Conservation (phyloP, 2,329 filamentous ascomycete genomes). For the Nothophoma quercina region DNA sequence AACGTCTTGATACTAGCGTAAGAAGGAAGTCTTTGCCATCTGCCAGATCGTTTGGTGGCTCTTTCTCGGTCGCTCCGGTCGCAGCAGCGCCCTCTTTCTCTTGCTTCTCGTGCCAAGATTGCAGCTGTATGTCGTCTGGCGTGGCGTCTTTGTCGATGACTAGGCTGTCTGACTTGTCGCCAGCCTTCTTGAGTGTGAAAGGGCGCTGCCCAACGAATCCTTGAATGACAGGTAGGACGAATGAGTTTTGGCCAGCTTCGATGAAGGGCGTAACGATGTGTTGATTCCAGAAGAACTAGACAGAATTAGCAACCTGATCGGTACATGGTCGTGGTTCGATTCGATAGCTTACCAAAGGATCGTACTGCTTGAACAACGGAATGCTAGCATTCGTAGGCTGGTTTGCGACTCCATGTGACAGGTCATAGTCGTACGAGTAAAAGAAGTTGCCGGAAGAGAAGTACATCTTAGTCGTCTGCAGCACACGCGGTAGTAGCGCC, state of each 20-base stretch:
- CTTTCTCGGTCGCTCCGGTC: constrained; percentile 18
- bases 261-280: constrained; percentile 78
- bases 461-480: constrained; percentile 83
- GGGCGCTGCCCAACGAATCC: constrained; percentile 89
- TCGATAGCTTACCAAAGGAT: constrained; percentile 69
- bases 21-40: constrained; percentile 69
- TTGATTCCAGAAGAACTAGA: constrained; percentile 87
- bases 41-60: constrained; percentile 43
- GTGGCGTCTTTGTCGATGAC: constrained; percentile 45
- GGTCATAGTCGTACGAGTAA: constrained; percentile 93
- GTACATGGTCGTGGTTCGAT: no score
- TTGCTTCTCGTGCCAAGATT: constrained; percentile 42
- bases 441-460: constrained; percentile 87
- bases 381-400: constrained; percentile 55
- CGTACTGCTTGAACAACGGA: constrained; percentile 75
- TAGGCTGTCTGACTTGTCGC: constrained; percentile 38
- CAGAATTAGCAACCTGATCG: constrained; percentile 13
- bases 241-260: constrained; percentile 71
- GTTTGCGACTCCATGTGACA: constrained; percentile 71
- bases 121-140: constrained; percentile 46
- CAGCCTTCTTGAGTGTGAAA: constrained; percentile 72
- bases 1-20: constrained; percentile 91
- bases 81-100: constrained; percentile 33
- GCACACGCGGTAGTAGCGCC: constrained; percentile 77
- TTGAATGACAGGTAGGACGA: constrained; percentile 86